Conservation (phyloP, 345 rosid species). For the Populus nigra region DNA sequence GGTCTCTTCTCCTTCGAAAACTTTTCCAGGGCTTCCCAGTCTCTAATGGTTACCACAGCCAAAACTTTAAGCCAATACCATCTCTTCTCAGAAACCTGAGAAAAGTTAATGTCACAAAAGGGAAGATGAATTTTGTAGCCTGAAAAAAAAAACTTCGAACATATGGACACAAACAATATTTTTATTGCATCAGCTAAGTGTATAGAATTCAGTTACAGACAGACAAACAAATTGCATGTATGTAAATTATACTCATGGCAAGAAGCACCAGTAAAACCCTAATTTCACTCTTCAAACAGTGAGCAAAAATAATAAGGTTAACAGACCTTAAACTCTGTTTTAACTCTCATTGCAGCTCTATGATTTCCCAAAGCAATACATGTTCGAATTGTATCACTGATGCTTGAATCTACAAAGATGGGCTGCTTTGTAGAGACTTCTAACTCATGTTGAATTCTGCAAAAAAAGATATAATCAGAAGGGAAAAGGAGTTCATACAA, state of each 20-base stretch:
- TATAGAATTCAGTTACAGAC: not conserved
- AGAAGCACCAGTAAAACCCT: not conserved
- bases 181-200: not conserved
- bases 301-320: not conserved
- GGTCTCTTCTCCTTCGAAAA: conserved; percentile 96
- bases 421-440: conserved; percentile 90
- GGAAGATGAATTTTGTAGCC: not conserved
- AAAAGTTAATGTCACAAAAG: conserved; percentile 4
- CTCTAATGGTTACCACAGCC: conserved; percentile 85
- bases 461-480: not conserved
- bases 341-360: conserved; percentile 65
- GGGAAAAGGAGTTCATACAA: not conserved
- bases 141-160: not conserved
- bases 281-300: not conserved
- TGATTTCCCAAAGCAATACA: conserved; percentile 86
- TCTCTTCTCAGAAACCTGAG: conserved; percentile 86
- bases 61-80: conserved; percentile 96
- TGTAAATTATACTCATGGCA: not conserved
- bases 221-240: not conserved
- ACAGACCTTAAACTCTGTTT: conserved; percentile 70
- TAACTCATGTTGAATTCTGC: conserved; percentile 90
- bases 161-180: not conserved
- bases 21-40: conserved; percentile 90
- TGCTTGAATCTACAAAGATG: conserved; percentile 95
- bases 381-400: conserved; percentile 95